Percentiles rank a stretch among this genome's conserved stretches.
phyloP scores from a whole-genome alignment of 2,329 filamentous ascomycete genomes.

The Plenodomus biglobosus region DNA sequence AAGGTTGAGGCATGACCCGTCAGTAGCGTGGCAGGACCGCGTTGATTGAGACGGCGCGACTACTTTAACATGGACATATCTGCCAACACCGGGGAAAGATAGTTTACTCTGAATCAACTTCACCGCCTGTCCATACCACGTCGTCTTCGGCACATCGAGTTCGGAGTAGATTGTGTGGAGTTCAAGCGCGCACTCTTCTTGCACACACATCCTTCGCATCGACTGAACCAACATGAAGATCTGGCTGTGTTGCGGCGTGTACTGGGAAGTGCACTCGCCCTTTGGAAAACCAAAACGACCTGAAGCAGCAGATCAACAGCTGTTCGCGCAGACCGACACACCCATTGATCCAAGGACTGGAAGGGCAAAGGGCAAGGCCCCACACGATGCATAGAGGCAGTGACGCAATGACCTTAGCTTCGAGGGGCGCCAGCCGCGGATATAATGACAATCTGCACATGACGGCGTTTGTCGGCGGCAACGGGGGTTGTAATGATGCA shows the following conservation, averaged over 20 bases:
- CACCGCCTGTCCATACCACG: too few species aligned
- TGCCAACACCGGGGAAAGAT: too few species aligned
- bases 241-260: constrained; percentile 23
- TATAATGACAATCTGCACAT: constrained; percentile 5
- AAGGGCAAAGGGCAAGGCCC: constrained; percentile 8
- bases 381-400: constrained; percentile 11
- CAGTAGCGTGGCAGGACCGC: neutral
- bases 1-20: constrained; percentile 7
- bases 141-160: neutral
- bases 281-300: constrained; percentile 13
- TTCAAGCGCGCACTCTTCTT: neutral
- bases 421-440: constrained; percentile 6
- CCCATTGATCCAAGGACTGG: constrained; percentile 4
- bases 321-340: constrained; percentile 11
- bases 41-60: neutral
- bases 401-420: constrained; percentile 11
- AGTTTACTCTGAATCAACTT: too few species aligned
- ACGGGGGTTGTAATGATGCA: constrained; percentile 8
- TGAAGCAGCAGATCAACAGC: constrained; percentile 14
- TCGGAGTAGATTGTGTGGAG: neutral
- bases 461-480: constrained; percentile 11
- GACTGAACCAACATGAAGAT: constrained; percentile 13
- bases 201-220: neutral
- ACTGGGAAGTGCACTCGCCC: constrained; percentile 19
- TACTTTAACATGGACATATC: neutral